These are phyloP conservation scores for Aspergillus ochraceus DNA, from an alignment of 2,329 filamentous ascomycete species.

Conservation along the genomic window DNA sequence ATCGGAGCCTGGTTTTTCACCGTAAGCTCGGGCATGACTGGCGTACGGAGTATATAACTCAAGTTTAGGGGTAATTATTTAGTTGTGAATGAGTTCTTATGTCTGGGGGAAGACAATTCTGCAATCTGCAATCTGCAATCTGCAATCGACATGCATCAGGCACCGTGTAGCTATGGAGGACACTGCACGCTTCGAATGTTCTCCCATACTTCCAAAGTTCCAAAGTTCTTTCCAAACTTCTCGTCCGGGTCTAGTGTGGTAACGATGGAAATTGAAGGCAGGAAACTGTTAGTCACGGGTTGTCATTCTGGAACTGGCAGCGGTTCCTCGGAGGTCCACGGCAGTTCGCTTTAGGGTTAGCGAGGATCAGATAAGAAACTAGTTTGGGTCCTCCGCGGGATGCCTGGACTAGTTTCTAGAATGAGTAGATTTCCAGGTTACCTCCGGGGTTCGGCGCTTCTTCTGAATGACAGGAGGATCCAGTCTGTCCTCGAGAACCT, in stretches of 20 bases:
- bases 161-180: no score
- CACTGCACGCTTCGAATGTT: no score
- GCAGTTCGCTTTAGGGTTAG: background rate
- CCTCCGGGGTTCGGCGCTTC: conserved; percentile 25
- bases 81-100: no score
- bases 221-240: no score
- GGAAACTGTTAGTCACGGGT: background rate
- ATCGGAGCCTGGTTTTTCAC: background rate
- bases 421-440: background rate
- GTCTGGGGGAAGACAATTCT: no score
- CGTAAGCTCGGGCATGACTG: background rate
- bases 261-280: no score
- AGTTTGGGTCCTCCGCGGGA: conserved; percentile 6
- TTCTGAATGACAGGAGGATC: background rate
- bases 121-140: no score
- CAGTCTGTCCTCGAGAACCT: background rate
- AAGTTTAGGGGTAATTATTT: no score
- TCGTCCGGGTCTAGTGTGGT: no score
- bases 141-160: no score
- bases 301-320: background rate
- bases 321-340: background rate
- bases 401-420: conserved; percentile 6
- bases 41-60: background rate
- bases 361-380: conserved; percentile 10
- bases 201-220: no score